Evolutionary conservation across 108 stramenopile genomes (phyloP).

Genomic region (Skeletonema tropicum): DNA sequence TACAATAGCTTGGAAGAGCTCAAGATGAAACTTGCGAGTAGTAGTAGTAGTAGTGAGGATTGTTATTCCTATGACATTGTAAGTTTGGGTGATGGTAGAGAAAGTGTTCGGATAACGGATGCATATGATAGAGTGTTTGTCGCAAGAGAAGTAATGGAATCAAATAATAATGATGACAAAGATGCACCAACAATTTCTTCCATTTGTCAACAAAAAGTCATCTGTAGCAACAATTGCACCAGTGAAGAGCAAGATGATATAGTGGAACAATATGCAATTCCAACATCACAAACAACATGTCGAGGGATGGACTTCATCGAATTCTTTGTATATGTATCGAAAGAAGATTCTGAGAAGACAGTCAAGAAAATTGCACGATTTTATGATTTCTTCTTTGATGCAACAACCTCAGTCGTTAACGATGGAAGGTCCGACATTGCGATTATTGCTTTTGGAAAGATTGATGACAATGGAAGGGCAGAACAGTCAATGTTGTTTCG

Average conservation of each 20-base stretch:
- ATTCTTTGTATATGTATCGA: constrained; percentile 36
- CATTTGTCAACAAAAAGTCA: not conserved
- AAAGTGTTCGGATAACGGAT: constrained; percentile 32
- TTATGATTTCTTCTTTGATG: constrained; percentile 61
- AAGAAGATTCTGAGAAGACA: constrained; percentile 19
- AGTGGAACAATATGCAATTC: constrained; percentile 21
- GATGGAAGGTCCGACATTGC: constrained; percentile 28
- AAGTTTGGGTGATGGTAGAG: constrained; percentile 10
- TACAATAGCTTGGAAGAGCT: constrained; percentile 38
- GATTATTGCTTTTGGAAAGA: constrained; percentile 57
- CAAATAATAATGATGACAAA: constrained; percentile 13
- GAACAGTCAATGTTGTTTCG: constrained; percentile 55
- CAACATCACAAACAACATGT: constrained; percentile 13
- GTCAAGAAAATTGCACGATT: constrained; percentile 53
- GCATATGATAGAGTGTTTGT: constrained; percentile 39
- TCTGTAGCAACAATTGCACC: not conserved
- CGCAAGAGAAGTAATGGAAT: constrained; percentile 7
- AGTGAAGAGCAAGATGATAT: constrained; percentile 8
- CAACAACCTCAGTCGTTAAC: constrained; percentile 41
- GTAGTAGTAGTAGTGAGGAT: no score
- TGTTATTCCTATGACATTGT: constrained; percentile 16
- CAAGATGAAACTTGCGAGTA: constrained; percentile 4
- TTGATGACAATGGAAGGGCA: constrained; percentile 42
- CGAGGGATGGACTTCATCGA: constrained; percentile 61
- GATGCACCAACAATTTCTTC: constrained; percentile 7